phyloP scores from a whole-genome alignment of 2,329 filamentous ascomycete species.

The Dissoconium aciculare region DNA sequence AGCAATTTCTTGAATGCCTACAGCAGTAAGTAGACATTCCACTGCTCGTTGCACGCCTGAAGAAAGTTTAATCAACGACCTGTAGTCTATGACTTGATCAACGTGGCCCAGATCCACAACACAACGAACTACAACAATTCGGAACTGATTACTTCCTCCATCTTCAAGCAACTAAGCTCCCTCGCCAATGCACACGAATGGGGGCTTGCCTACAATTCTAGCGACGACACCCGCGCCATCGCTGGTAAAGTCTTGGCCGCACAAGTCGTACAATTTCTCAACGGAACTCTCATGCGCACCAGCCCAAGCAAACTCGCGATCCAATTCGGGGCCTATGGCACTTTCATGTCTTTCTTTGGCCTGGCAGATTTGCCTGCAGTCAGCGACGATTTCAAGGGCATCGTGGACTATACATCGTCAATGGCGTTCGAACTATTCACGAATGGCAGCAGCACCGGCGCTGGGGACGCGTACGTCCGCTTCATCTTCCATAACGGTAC shows the following conservation, averaged over 20 bases:
- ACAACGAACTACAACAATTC: slow-evolving; percentile 40
- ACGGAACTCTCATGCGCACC: slow-evolving; percentile 27
- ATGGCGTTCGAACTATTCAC: slow-evolving; percentile 65
- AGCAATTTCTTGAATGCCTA: slow-evolving; percentile 50
- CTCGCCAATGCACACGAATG: slow-evolving; percentile 71
- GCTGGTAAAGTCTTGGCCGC: slow-evolving; percentile 35
- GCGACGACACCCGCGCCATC: slow-evolving; percentile 33
- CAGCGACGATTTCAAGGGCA: slow-evolving; percentile 51
- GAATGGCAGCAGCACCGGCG: slow-evolving; percentile 32
- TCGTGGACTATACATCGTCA: slow-evolving; percentile 71
- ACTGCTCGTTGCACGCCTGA: not conserved
- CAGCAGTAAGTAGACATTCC: slow-evolving; percentile 38
- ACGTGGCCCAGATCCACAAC: slow-evolving; percentile 50
- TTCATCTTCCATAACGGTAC: slow-evolving; percentile 52
- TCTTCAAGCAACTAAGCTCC: slow-evolving; percentile 49
- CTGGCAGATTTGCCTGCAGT: slow-evolving; percentile 37
- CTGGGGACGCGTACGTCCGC: slow-evolving; percentile 40
- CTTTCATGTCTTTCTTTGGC: slow-evolving; percentile 48
- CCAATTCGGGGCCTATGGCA: slow-evolving; percentile 48
- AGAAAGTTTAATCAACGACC: slow-evolving; percentile 1
- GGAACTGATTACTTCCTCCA: slow-evolving; percentile 44
- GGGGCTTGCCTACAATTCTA: slow-evolving; percentile 63
- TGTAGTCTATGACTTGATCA: slow-evolving; percentile 46
- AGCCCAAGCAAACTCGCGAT: slow-evolving; percentile 33
- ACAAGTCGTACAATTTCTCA: slow-evolving; percentile 31